Base-by-base conservation (phyloP, 1,139 yeast genomes). In the Meyerozyma sp. region DNA sequence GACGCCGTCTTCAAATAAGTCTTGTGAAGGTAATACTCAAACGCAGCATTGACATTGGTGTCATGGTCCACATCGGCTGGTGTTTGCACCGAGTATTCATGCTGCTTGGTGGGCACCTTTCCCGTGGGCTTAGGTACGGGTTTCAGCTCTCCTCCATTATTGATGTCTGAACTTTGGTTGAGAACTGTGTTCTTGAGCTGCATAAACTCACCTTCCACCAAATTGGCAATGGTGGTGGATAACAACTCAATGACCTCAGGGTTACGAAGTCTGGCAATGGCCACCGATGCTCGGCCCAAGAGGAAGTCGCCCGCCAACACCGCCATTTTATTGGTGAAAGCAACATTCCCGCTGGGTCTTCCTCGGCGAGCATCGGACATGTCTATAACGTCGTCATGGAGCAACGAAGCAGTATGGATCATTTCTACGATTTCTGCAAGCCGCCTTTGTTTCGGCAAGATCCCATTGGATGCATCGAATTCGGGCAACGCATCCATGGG, bases 191-290 rank as follows among this genome's bases (percentile, higher is more conserved):
- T 93, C 56, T 91, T 91, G 68, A 93, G 77, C 67, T 93, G 98
- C 98, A 93, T 91, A 61, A 93, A 91, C 65, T 93, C 98, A 40
- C 98, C 98, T 66, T 94, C 98, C 1, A 93, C 98, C 48, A 94
- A 73, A 61, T 94, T 94, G 23, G 98, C 98, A 61, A 93, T 93
- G 35, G 97, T 86, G 7, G 97, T 93, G 5, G 97, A 89, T 66
- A 94, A 79, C 48, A 94, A 75, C 66, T 93, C 98, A 50, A 90
- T 91, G 41, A 93, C 98, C 68, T 93, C 98, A n/a, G 96, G 94
- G 61, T 93, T 91, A 60, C 97, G 75, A 42, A 94, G 70, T 49
- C 98, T 73, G 8, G 98, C 95, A 54, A 93, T 84, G 2, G 97
- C 93, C 18, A 93, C 97, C 0, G 98, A 91, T 0, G 98, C 98